Conservation (phyloP, 73 alveolate genomes). For the Paraurostyla sp. region DNA sequence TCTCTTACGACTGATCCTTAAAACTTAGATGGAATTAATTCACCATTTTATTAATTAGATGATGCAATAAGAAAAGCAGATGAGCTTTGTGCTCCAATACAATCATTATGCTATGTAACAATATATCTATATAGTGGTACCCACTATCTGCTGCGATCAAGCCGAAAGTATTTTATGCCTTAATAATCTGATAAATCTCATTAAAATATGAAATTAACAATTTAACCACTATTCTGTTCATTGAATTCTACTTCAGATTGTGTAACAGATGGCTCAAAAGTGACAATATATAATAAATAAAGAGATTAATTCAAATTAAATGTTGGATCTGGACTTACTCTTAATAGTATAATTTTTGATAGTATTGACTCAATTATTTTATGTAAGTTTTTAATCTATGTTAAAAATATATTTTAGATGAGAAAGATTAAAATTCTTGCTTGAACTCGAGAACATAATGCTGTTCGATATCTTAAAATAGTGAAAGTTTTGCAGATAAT, state of each 20-base stretch:
- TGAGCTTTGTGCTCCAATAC: slow-evolving; percentile 10
- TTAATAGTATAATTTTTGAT: background rate
- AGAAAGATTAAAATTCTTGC: background rate
- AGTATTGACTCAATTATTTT: slow-evolving; percentile 21
- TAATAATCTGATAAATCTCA: too few species aligned
- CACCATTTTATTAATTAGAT: slow-evolving; percentile 8
- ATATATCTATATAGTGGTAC: slow-evolving; percentile 20
- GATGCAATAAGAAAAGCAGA: slow-evolving; percentile 13
- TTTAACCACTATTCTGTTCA: slow-evolving; percentile 29
- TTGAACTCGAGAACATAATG: background rate
- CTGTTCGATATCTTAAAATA: background rate
- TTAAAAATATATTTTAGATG: background rate
- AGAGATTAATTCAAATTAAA: slow-evolving; percentile 11
- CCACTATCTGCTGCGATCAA: background rate
- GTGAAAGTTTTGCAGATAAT: background rate
- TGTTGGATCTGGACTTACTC: slow-evolving; percentile 30
- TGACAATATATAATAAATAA: slow-evolving; percentile 1
- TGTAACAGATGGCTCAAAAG: background rate
- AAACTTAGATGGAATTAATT: background rate
- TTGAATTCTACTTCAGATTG: background rate
- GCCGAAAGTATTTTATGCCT: background rate
- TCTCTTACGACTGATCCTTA: background rate
- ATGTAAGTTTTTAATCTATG: background rate
- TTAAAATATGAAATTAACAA: background rate
- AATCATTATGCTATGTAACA: background rate